These are phyloP conservation scores for Apiotrichum gracile DNA, from an alignment of 1,284 basidiomycete species.

Conservation along the genomic window DNA sequence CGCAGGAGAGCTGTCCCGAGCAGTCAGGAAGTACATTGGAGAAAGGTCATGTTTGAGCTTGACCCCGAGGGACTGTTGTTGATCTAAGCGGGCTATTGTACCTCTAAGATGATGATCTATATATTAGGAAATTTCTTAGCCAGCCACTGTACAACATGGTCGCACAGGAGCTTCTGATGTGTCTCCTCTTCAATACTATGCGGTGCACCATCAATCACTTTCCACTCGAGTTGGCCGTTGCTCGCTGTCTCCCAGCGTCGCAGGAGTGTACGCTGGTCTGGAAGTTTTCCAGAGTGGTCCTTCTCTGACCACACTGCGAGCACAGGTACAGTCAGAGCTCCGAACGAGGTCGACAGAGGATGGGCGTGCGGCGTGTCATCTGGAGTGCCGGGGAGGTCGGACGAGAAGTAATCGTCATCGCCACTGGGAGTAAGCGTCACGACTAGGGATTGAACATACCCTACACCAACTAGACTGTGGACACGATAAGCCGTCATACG, in stretches of 20 bases:
- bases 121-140: not conserved
- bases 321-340: conserved; percentile 27
- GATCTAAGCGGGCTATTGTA: no score
- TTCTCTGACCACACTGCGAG: conserved; percentile 35
- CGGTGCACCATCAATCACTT: conserved; percentile 26
- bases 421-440: conserved; percentile 23
- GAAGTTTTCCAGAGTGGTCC: conserved; percentile 27
- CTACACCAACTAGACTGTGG: conserved; percentile 29
- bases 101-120: no score
- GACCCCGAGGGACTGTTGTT: conserved; percentile 24
- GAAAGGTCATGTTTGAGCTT: conserved; percentile 21
- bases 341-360: conserved; percentile 40
- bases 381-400: conserved; percentile 28
- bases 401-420: conserved; percentile 45
- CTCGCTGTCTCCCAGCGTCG: conserved; percentile 7
- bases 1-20: conserved; percentile 22
- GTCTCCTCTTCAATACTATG: conserved; percentile 21
- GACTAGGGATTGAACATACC: conserved; percentile 24
- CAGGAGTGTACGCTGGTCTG: conserved; percentile 8
- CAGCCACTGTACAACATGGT: conserved; percentile 26
- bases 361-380: conserved; percentile 20
- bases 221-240: conserved; percentile 20
- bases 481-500: conserved; percentile 32
- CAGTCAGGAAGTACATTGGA: conserved; percentile 15
- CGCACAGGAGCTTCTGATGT: conserved; percentile 17